A percentile compares a stretch with the other conserved stretches of the same genome.
Evolutionary conservation across 768 basidiomycete genomes (phyloP).

Genomic region (Nidula microcarpa): DNA sequence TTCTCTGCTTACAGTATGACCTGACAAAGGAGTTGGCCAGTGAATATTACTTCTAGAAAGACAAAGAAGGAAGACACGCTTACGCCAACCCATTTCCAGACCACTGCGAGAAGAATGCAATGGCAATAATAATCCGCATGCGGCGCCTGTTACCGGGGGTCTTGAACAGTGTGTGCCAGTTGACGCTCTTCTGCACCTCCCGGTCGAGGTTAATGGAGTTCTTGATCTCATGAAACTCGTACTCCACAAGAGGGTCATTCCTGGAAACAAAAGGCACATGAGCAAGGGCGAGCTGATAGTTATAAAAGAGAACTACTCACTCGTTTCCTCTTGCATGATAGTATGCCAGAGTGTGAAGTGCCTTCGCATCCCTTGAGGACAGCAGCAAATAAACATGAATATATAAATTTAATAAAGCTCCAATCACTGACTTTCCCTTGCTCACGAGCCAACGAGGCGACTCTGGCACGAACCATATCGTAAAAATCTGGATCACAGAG

Average conservation of each 20-base stretch:
- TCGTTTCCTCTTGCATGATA: slow-evolving; percentile 54
- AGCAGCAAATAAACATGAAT: too few species aligned
- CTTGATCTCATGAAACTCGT: slow-evolving; percentile 65
- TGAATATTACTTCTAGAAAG: neutral
- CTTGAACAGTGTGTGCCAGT: slow-evolving; percentile 43
- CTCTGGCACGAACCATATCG: slow-evolving; percentile 30
- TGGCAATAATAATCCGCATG: slow-evolving; percentile 51
- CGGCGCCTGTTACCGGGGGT: slow-evolving; percentile 51
- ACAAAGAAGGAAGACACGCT: slow-evolving; percentile 3
- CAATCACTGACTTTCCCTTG: neutral
- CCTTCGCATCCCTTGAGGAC: slow-evolving; percentile 34
- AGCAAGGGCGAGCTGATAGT: neutral
- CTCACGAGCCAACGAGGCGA: slow-evolving; percentile 32
- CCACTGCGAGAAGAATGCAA: slow-evolving; percentile 63
- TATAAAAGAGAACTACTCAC: slow-evolving; percentile 8
- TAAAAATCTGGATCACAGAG: slow-evolving; percentile 22
- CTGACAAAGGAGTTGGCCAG: neutral
- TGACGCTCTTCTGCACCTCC: slow-evolving; percentile 33
- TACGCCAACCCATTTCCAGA: slow-evolving; percentile 49
- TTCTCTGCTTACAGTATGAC: neutral
- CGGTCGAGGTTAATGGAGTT: slow-evolving; percentile 45
- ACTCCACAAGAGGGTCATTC: slow-evolving; percentile 53
- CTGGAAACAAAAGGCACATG: slow-evolving; percentile 26
- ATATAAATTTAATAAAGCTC: too few species aligned
- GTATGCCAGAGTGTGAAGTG: slow-evolving; percentile 44